Percentiles rank a stretch among this genome's conserved stretches.
phyloP scores from a whole-genome alignment of 2,329 filamentous ascomycete species.

The Pleomassaria siparia region DNA sequence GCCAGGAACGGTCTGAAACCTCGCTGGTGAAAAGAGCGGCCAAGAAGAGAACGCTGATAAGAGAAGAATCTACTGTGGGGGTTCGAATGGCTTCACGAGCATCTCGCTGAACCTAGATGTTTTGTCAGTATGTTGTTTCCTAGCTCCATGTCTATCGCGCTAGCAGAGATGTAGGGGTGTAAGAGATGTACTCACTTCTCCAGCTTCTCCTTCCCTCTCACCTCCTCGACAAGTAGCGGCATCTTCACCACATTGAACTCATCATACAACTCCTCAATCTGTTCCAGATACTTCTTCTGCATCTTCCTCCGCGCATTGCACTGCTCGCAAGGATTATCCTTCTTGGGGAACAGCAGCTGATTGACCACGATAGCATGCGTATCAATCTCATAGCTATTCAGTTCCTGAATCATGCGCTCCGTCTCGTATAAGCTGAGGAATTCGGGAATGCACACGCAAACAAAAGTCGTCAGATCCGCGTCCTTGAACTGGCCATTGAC shows the following conservation, averaged over 20 bases:
- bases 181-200: conserved; percentile 59
- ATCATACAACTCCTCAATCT: conserved; percentile 97
- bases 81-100: conserved; percentile 74
- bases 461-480: conserved; percentile 90
- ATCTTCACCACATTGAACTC: conserved; percentile 99
- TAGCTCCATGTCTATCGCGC: neutral
- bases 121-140: neutral
- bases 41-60: neutral
- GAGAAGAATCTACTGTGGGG: conserved; percentile 51
- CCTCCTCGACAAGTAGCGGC: conserved; percentile 93
- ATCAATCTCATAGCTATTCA: conserved; percentile 90
- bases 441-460: conserved; percentile 97
- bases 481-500: conserved; percentile 99
- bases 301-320: conserved; percentile 94
- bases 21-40: no score
- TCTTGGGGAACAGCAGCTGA: conserved; percentile 90
- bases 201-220: conserved; percentile 89
- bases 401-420: conserved; percentile 98
- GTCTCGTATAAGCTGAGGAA: conserved; percentile 97
- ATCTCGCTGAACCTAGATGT: conserved; percentile 70
- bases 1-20: neutral
- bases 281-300: conserved; percentile 99
- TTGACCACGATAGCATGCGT: conserved; percentile 98
- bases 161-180: neutral
- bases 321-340: conserved; percentile 85